Base-by-base conservation (phyloP, 495 filamentous ascomycete species). In the Lophiostoma macrostomum region DNA sequence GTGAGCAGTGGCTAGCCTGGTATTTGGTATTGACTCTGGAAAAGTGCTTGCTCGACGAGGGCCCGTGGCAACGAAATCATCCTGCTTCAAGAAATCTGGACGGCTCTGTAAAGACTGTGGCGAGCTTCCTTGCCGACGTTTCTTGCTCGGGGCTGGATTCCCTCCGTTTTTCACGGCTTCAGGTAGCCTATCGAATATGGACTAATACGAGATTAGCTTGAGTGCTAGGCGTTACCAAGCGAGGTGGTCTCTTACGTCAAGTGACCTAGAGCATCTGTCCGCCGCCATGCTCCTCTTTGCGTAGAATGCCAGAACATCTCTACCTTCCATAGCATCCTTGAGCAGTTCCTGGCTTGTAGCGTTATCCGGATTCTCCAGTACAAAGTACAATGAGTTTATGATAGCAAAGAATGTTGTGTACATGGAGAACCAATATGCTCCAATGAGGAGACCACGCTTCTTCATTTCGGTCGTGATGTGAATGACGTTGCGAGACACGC, bases 381-480 rank as follows among this genome's bases (percentile, higher is more conserved):
- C 88, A 61, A 85, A 96, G 70, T 91, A 98, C 12, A 96, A 74
- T 50, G 97, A 71, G 0, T 90, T 90, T 8, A 98, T 75, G 35
- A 96, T 90, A 19, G 90, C 85, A 67, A 96, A 97, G 71, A 96
- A 97, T 12, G 89, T 87, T 2, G 93, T 95, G 60, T 96, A 97
- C 72, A 96, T 89, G 39, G 86, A 87, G 61, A 96, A 96, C 93
- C 93, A 98, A 71, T 91, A 95, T 0, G 90, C 87, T 0, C 93
- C 93, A 60, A 87, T 86, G 19, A 98, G 77, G 10, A 94, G 74
- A 0, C 83, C 84, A 57, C 83, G 78, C 63, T 83, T 86, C 54
- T 91, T 88, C 82, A 97, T 96, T 57, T 93, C 86, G 23, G 81
- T 81, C 2, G 86, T 88, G 51, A 95, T 93, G 67, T 95, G 91